Conservation (phyloP, 1,284 basidiomycete species). For the Amylostereum chailletii region DNA sequence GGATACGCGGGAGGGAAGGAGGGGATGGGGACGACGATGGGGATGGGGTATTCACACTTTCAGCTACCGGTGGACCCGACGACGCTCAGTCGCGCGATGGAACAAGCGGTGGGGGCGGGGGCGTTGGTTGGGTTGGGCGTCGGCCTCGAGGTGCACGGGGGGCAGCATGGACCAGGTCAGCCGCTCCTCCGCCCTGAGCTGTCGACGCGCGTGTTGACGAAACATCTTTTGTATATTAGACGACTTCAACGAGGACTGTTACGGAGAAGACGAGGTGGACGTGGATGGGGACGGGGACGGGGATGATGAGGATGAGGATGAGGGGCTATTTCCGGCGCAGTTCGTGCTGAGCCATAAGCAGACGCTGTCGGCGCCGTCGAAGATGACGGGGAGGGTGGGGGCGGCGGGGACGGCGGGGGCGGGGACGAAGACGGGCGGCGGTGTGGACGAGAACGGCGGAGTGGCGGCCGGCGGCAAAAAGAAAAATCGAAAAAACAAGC, state of each 20-base stretch:
- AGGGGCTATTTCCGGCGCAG: too few relatives aligned
- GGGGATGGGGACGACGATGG: conserved; percentile 1
- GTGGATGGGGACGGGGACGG: too few relatives aligned
- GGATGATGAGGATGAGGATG: too few relatives aligned
- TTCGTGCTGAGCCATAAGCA: too few relatives aligned
- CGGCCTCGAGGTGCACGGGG: conserved; percentile 15
- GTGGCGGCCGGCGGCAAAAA: conserved; percentile 19
- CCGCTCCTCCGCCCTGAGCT: conserved; percentile 23
- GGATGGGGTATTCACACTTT: conserved; percentile 10
- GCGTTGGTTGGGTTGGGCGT: conserved; percentile 22
- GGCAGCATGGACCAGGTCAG: conserved; percentile 7
- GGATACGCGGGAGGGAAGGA: conserved; percentile 17
- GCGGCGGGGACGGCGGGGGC: conserved; percentile 37
- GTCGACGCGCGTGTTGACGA: conserved; percentile 13
- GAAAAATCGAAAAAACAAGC: conserved; percentile 29
- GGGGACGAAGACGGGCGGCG: conserved; percentile 37
- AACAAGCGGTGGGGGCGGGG: conserved; percentile 39
- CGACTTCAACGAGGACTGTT: too few relatives aligned
- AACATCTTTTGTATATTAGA: too few relatives aligned
- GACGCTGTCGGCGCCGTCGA: too few relatives aligned
- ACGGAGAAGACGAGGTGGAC: too few relatives aligned
- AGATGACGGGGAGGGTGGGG: conserved; percentile 28
- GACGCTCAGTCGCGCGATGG: conserved; percentile 41
- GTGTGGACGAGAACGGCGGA: conserved; percentile 35
- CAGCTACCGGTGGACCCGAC: conserved; percentile 41